phyloP scores from a whole-genome alignment of 805 yeast genomes.

The Teunomyces tritomae region DNA sequence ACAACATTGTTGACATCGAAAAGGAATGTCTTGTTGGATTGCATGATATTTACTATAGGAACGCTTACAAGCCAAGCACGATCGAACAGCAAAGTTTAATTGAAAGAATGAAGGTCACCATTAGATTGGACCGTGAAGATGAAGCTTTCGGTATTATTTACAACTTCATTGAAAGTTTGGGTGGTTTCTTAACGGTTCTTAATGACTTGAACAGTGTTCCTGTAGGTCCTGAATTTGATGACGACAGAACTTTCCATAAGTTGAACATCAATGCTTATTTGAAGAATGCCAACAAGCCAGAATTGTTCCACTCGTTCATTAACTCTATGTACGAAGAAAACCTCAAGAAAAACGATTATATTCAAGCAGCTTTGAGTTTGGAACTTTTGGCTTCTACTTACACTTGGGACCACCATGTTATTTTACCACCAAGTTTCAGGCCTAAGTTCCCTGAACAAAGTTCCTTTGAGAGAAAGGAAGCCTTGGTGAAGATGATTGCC shows the following conservation, averaged over 20 bases:
- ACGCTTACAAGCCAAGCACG: conserved; percentile 54
- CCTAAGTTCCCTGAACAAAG: conserved; percentile 81
- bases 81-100: conserved; percentile 56
- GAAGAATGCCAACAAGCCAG: conserved; percentile 75
- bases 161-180: conserved; percentile 50
- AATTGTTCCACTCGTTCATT: conserved; percentile 74
- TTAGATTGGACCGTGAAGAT: conserved; percentile 61
- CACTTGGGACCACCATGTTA: conserved; percentile 63
- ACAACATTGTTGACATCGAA: conserved; percentile 57
- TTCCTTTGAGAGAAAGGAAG: conserved; percentile 77
- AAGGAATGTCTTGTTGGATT: conserved; percentile 61
- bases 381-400: conserved; percentile 76
- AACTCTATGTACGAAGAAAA: conserved; percentile 70
- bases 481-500: conserved; percentile 67
- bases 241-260: conserved; percentile 78
- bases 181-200: conserved; percentile 62
- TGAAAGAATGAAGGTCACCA: conserved; percentile 45
- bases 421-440: conserved; percentile 53
- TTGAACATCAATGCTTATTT: conserved; percentile 73
- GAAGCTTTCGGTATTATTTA: conserved; percentile 53
- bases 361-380: conserved; percentile 81
- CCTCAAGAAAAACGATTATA: conserved; percentile 55
- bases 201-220: conserved; percentile 74
- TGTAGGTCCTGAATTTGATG: conserved; percentile 77
- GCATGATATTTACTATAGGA: conserved; percentile 59